phyloP scores from a whole-genome alignment of 192 early-diverging fungal species.

The Podila verticillata region DNA sequence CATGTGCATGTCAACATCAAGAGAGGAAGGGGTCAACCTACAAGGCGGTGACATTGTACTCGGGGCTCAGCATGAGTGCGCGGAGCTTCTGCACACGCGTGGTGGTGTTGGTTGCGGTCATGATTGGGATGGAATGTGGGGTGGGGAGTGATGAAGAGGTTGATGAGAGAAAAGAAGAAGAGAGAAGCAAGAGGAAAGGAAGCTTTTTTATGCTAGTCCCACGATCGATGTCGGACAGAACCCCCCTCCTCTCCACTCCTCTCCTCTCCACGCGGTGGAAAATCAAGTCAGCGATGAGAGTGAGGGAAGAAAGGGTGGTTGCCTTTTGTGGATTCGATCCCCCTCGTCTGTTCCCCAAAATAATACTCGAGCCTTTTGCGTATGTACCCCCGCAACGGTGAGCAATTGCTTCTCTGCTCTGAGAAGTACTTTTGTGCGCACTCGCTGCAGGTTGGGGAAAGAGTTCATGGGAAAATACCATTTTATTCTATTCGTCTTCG shows the following conservation, averaged over 20 bases:
- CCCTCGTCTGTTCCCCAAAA: neutral
- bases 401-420: no score
- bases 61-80: constrained; percentile 63
- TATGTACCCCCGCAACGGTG: no score
- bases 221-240: neutral
- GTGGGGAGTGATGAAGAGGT: neutral
- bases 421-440: no score
- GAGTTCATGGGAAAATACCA: no score
- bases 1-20: neutral
- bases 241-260: no score
- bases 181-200: neutral
- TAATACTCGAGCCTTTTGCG: no score
- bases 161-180: constrained; percentile 3
- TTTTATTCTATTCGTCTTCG: neutral
- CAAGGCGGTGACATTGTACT: constrained; percentile 67
- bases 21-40: constrained; percentile 6
- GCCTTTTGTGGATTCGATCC: neutral
- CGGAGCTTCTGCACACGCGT: constrained; percentile 66
- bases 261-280: no score
- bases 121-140: neutral
- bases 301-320: neutral
- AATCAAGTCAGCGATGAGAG: no score
- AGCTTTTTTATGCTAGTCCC: neutral
- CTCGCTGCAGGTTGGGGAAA: no score
- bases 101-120: constrained; percentile 59